Conservation (phyloP, 1,284 basidiomycete genomes). For the Ustilago hordei region DNA sequence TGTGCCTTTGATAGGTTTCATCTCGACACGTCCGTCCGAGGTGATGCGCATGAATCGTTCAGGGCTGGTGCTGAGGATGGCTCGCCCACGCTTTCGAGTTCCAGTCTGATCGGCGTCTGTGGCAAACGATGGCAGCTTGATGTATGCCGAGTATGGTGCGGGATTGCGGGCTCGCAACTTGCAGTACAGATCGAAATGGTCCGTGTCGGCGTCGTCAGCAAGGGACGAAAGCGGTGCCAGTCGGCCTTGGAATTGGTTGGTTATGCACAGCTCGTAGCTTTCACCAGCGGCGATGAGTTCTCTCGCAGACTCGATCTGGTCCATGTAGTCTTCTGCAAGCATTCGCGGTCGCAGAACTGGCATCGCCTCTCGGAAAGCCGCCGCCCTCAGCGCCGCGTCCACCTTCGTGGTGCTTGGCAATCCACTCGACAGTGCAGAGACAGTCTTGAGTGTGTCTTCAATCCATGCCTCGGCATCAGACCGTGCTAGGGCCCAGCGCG, state of each 20-base stretch:
- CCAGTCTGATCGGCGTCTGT: not conserved
- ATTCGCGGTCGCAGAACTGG: slow-evolving; percentile 26
- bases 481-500: slow-evolving; percentile 12
- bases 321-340: slow-evolving; percentile 75
- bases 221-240: slow-evolving; percentile 39
- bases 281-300: slow-evolving; percentile 84
- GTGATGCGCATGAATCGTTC: slow-evolving; percentile 92
- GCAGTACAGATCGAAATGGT: slow-evolving; percentile 62
- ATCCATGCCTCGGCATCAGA: slow-evolving; percentile 35
- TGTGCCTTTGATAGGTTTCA: slow-evolving; percentile 95
- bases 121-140: slow-evolving; percentile 76
- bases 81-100: slow-evolving; percentile 72
- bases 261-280: slow-evolving; percentile 96
- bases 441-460: slow-evolving; percentile 12
- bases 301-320: slow-evolving; percentile 80
- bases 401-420: not conserved
- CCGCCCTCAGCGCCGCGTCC: slow-evolving; percentile 16
- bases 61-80: slow-evolving; percentile 80
- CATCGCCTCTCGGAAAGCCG: slow-evolving; percentile 45
- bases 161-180: slow-evolving; percentile 78
- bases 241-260: slow-evolving; percentile 75
- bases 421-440: slow-evolving; percentile 1
- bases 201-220: slow-evolving; percentile 18
- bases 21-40: slow-evolving; percentile 78
- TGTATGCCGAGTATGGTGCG: slow-evolving; percentile 88